phyloP scores from a whole-genome alignment of 2,329 filamentous ascomycete genomes.

The Sporothrix schenckii region DNA sequence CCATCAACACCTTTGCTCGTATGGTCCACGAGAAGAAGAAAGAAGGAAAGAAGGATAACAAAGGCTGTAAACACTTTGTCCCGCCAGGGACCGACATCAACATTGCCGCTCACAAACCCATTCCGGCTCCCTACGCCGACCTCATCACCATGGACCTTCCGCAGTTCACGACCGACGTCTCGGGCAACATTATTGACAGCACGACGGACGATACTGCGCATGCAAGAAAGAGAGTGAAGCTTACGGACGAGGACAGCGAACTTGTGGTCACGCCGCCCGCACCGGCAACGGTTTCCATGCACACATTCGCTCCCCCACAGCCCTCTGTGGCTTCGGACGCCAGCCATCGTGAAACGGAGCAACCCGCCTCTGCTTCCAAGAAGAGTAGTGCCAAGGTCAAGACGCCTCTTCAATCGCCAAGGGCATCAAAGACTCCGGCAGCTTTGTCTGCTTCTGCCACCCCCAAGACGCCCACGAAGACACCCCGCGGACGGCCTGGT shows the following conservation, averaged over 20 bases:
- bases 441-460: neutral
- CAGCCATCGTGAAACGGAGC: neutral
- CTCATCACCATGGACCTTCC: conserved; percentile 51
- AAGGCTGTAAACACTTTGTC: conserved; percentile 58
- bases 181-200: conserved; percentile 1
- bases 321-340: neutral
- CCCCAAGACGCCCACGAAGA: conserved; percentile 30
- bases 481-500: neutral
- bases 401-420: conserved; percentile 9
- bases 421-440: conserved; percentile 5
- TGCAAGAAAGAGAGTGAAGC: conserved; percentile 47
- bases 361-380: neutral
- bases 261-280: neutral
- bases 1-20: conserved; percentile 55
- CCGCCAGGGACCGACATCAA: conserved; percentile 50
- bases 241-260: conserved; percentile 33
- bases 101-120: conserved; percentile 51
- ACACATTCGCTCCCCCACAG: neutral
- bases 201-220: conserved; percentile 33
- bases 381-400: conserved; percentile 10
- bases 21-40: conserved; percentile 59
- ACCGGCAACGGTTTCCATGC: neutral
- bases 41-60: conserved; percentile 58
- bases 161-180: conserved; percentile 32
- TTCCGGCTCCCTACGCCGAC: conserved; percentile 54